Evolutionary conservation across 176 grass and related monocot genomes (phyloP).

Genomic region (Rhynchospora tenuis): DNA sequence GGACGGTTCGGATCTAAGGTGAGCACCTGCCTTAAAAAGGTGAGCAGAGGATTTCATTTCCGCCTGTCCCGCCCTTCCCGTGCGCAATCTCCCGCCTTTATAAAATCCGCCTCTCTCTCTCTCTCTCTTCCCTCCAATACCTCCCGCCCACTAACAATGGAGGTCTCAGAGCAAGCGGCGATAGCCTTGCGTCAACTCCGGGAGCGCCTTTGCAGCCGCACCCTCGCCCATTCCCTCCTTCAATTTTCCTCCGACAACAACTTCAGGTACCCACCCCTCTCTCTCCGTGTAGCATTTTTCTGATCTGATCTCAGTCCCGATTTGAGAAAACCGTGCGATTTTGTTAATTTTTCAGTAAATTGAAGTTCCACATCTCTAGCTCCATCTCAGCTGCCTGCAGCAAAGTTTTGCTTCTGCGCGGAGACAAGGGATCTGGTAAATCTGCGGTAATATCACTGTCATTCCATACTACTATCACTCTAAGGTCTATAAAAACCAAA

Average conservation of each 20-base stretch:
- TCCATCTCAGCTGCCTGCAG: conserved; percentile 75
- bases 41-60: no score
- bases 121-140: background rate
- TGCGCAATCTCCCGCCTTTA: no score
- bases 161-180: conserved; percentile 40
- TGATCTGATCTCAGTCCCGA: background rate
- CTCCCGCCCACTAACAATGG: conserved; percentile 10
- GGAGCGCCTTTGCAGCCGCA: conserved; percentile 51
- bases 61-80: no score
- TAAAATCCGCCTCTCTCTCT: background rate
- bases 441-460: conserved; percentile 37
- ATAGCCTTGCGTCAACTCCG: conserved; percentile 46
- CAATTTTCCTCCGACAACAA: conserved; percentile 61
- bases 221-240: conserved; percentile 45
- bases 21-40: no score
- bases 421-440: conserved; percentile 67
- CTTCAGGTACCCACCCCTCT: conserved; percentile 39
- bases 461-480: background rate
- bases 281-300: background rate
- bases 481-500: background rate
- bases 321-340: background rate
- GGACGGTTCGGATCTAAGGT: no score
- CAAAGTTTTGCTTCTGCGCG: conserved; percentile 70
- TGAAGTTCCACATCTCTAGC: conserved; percentile 69
- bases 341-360: conserved; percentile 38